Base-by-base conservation (phyloP, 805 yeast genomes). In the Starmerella gropengiesseri region DNA sequence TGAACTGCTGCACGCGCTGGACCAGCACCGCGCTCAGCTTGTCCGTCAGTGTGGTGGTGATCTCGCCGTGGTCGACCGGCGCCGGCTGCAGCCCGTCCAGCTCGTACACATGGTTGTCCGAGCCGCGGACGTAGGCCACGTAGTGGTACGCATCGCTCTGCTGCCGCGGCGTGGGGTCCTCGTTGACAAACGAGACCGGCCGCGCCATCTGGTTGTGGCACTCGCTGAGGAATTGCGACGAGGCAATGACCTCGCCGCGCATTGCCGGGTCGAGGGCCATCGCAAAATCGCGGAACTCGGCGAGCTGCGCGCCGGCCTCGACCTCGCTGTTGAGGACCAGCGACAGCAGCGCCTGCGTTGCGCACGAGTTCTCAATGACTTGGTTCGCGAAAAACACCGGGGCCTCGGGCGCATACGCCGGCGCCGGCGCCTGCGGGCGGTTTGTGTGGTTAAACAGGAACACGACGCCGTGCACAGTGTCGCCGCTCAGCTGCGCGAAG, bases 301-400 rank as follows among this genome's bases (percentile, higher is more conserved):
- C 22, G 44, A 78, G 60, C 27, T 70, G 73, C 0, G 58, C 58
- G 1, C 84, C 83, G 3, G 77, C 42, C 2, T 66, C 65, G 11
- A 75, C 43, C 14, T 58, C 61, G 40, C 65, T 62, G 53, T 74
- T 74, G 45, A 78, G 51, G 41, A 78, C 58, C 7, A 76, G 61
- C 43, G 76, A 74, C 44, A 78, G 61, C 18, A 78, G 77, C 0
- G 83, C 84, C 53, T 74, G 81, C 1, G 84, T 78, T n/a, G 79
- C 84, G 58, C 84, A 78, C 3, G 84, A 82, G 53, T 78, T 77
- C 51, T 74, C 75, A 41, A 77, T 74, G 21, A 71, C 71, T 55
- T 78, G 84, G 36, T 67, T 67, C 6, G 82, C 81, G 55, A 78
- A 78, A 55, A 74, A 77, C 1, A 78, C 64, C 9, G 57, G 49